phyloP scores from a whole-genome alignment of 169 alveolate species.

The Eimeria necatrix region DNA sequence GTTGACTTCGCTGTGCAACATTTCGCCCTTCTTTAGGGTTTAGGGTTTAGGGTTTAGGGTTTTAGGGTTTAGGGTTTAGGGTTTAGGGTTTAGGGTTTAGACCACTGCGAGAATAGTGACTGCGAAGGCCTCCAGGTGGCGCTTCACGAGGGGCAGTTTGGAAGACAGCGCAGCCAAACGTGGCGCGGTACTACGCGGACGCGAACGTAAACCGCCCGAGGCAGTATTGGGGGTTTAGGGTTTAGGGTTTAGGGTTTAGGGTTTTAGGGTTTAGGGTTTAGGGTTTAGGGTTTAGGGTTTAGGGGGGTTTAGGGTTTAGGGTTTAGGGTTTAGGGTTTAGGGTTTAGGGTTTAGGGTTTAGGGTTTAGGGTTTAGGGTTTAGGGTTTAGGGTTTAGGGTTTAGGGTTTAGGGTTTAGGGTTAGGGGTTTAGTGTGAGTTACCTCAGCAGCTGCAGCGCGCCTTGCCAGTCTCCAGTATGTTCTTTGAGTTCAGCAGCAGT shows the following conservation, averaged over 20 bases:
- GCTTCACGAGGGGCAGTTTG: no score
- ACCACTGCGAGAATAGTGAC: no score
- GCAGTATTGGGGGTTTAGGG: no score
- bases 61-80: no score
- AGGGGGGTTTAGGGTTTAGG: not conserved
- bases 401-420: not conserved
- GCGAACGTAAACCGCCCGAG: no score
- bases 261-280: not conserved
- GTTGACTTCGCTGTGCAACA: no score
- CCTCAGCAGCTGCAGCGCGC: not conserved
- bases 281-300: constrained; percentile 7
- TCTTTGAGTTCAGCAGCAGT: constrained; percentile 16
- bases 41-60: no score
- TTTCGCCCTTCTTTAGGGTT: no score
- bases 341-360: not conserved
- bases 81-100: no score
- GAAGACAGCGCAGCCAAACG: no score
- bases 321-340: not conserved
- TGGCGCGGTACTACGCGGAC: no score
- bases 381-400: constrained; percentile 2
- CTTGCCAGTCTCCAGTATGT: constrained; percentile 25
- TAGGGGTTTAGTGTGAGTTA: not conserved
- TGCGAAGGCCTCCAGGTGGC: no score
- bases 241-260: constrained; percentile 1
- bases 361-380: constrained; percentile 1